Evolutionary conservation across 2,329 filamentous ascomycete genomes (phyloP), one percentile per base, ranked within the genome.

Genomic region (Trichoderma sp.): DNA sequence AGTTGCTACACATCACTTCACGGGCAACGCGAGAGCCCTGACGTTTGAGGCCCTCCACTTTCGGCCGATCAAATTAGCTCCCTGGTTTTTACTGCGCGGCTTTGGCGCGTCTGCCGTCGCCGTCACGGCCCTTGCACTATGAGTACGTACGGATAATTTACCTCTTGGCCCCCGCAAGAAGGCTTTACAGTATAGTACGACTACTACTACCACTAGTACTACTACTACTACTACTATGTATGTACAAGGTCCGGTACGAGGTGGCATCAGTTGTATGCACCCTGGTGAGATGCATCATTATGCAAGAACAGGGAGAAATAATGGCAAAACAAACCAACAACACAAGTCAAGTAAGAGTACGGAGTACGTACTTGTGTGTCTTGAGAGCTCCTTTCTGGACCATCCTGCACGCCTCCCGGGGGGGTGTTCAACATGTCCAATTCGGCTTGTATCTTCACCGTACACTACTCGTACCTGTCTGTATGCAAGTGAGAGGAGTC

Each of bases 41-140:
- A 53, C 50, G 56, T 64, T 53, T 54, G 52, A 56, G 50, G 48
- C n/a, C 52, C 61, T 64, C 61, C 37, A 42, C 61, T 64, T 64
- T 52, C 35, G 19, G 50, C 61, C 10, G 52, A 56, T 42, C 39
- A 42, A 22, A 45, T 50, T 39, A 34, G 25, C n/a, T 42, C 45
- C 35, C 29, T 27, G 3, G 3, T 32, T 42, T 64, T 42, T 37
- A 42, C 32, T 17, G 34, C 17, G 32, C 45, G 48, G 59, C 32
- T 39, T 63, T 53, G 27, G 45, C 59, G 45, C 59, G 19, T 37
- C 17, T 29, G 29, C 48, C 54, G n/a, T 53, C 45, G 22, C 45
- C 27, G 22, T 52, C 34, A n/a, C 10, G 45, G 29, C 25, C 25
- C 22, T 59, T 48, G n/a, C 42, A 22, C n/a, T 48, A 22, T 45